A percentile compares a stretch with the other conserved stretches of the same genome.
Evolutionary conservation across 2,329 filamentous ascomycete species (phyloP).

Genomic region (Chalaropsis thielavioides): DNA sequence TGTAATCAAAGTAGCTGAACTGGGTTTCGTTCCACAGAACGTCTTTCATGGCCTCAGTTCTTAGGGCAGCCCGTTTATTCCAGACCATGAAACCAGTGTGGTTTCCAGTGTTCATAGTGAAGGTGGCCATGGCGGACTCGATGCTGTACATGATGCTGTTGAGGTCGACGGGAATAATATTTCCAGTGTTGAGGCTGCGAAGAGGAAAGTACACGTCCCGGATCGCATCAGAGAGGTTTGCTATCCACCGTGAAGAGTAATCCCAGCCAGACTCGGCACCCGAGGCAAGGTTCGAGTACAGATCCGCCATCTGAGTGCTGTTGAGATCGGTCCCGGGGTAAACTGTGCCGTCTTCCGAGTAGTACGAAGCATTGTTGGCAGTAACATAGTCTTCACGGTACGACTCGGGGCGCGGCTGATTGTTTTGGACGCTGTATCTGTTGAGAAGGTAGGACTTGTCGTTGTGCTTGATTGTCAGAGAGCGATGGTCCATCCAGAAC

Average conservation of each 20-base stretch:
- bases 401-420: constrained; percentile 51
- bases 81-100: constrained; percentile 35
- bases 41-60: constrained; percentile 47
- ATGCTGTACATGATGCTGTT: constrained; percentile 56
- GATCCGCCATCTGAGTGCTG: constrained; percentile 33
- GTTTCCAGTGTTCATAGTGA: constrained; percentile 39
- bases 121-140: constrained; percentile 43
- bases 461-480: constrained; percentile 31
- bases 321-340: constrained; percentile 41
- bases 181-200: constrained; percentile 44
- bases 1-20: constrained; percentile 55
- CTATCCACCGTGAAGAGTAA: constrained; percentile 45
- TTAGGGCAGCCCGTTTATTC: constrained; percentile 33
- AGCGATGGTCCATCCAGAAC: constrained; percentile 48
- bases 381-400: constrained; percentile 51
- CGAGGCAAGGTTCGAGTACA: constrained; percentile 49
- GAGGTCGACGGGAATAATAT: constrained; percentile 48
- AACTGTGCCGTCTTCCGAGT: constrained; percentile 41
- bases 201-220: constrained; percentile 50
- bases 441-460: constrained; percentile 39
- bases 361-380: constrained; percentile 51
- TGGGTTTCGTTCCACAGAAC: constrained; percentile 51
- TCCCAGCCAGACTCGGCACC: constrained; percentile 55
- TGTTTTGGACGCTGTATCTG: constrained; percentile 47
- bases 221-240: constrained; percentile 41